Conservation (phyloP, 805 yeast species). For the Vanderwaltozyma yarrowii region DNA sequence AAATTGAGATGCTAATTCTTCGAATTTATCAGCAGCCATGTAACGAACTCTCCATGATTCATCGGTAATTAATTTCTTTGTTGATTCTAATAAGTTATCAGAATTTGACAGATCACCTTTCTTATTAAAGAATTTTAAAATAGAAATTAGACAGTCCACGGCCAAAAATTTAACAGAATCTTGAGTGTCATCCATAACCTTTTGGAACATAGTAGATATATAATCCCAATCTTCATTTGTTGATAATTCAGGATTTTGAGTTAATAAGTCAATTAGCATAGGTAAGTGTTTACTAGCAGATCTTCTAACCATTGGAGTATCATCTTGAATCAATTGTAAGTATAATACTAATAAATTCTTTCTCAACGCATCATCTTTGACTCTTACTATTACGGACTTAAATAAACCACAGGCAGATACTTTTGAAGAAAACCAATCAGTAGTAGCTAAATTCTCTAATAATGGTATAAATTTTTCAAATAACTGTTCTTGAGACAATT, state of each 20-base stretch:
- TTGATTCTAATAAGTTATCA: slow-evolving; percentile 50
- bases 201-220: slow-evolving; percentile 72
- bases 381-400: slow-evolving; percentile 54
- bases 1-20: slow-evolving; percentile 60
- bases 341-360: slow-evolving; percentile 56
- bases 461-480: slow-evolving; percentile 61
- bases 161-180: slow-evolving; percentile 90
- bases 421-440: slow-evolving; percentile 90
- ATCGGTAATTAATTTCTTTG: slow-evolving; percentile 69
- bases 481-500: slow-evolving; percentile 53
- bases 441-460: slow-evolving; percentile 66
- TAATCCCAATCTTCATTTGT: slow-evolving; percentile 62
- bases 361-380: slow-evolving; percentile 42
- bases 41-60: slow-evolving; percentile 98
- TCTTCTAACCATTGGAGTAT: slow-evolving; percentile 98
- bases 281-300: slow-evolving; percentile 90
- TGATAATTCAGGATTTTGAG: slow-evolving; percentile 36
- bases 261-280: slow-evolving; percentile 50
- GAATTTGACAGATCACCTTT: slow-evolving; percentile 49
- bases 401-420: slow-evolving; percentile 88
- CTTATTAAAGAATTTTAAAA: slow-evolving; percentile 56
- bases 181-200: slow-evolving; percentile 73
- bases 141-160: slow-evolving; percentile 79
- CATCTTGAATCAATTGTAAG: slow-evolving; percentile 69
- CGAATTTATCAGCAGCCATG: slow-evolving; percentile 94